Conservation (phyloP, 83 land plant genomes). For the Diphasiastrum complanatum region DNA sequence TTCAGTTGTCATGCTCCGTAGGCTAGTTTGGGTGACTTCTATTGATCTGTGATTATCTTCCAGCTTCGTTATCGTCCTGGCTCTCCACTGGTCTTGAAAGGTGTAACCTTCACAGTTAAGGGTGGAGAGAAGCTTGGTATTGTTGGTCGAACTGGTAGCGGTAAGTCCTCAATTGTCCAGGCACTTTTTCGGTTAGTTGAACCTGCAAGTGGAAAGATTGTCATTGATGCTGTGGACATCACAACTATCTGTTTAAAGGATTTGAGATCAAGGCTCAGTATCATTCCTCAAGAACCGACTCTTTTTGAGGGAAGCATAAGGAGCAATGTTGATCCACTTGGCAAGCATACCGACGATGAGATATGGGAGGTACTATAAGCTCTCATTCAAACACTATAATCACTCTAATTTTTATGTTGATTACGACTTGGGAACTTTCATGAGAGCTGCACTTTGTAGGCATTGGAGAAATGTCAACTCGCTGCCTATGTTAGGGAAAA, state of each 20-base stretch:
- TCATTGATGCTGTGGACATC: conserved; percentile 23
- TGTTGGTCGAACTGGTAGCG: conserved; percentile 27
- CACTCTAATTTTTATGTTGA: too few species aligned
- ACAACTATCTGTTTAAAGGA: too few species aligned
- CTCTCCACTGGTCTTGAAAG: conserved; percentile 16
- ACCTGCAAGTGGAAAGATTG: conserved; percentile 11
- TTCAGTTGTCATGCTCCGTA: background rate
- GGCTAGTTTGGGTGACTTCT: background rate
- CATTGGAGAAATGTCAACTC: too few species aligned
- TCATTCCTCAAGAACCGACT: conserved; percentile 24
- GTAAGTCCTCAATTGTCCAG: conserved; percentile 20
- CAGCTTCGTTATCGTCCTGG: conserved; percentile 18
- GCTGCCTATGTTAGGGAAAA: too few species aligned
- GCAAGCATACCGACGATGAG: conserved; percentile 16
- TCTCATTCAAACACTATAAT: too few species aligned
- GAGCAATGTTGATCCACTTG: conserved; percentile 21
- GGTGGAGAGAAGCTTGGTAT: conserved; percentile 14
- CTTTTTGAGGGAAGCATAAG: conserved; percentile 19
- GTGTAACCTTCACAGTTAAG: too few species aligned
- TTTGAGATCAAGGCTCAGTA: too few species aligned
- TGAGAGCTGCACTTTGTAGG: conserved; percentile 1
- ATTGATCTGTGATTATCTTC: background rate
- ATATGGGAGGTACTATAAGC: conserved; percentile 27
- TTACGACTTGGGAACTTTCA: too few species aligned
- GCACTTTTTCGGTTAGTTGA: conserved; percentile 19